A percentile compares a stretch with the other conserved stretches of the same genome.
phyloP scores from a whole-genome alignment of 2,329 filamentous ascomycete species.

The Whalleya microplaca region DNA sequence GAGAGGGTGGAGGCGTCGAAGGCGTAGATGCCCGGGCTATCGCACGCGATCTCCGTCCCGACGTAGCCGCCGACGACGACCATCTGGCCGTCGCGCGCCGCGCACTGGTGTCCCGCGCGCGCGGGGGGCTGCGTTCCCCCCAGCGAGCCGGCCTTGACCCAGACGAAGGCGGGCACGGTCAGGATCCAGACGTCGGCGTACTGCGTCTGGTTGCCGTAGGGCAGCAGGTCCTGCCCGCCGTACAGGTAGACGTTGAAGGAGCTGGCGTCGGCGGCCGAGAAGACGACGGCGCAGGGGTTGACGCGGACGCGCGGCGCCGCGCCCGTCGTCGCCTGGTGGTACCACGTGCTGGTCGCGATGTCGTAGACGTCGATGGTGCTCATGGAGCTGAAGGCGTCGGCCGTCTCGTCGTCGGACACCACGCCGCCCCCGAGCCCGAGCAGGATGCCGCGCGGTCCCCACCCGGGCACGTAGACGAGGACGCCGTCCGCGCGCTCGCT shows the following conservation, averaged over 20 bases:
- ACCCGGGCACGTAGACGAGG: conserved; percentile 74
- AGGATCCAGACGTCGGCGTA: conserved; percentile 78
- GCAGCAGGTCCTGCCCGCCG: conserved; percentile 73
- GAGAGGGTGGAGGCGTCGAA: conserved; percentile 69
- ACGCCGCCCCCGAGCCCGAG: conserved; percentile 75
- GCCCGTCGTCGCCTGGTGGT: conserved; percentile 72
- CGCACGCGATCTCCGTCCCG: conserved; percentile 62
- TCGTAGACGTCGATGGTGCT: conserved; percentile 72
- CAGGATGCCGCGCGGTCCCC: conserved; percentile 70
- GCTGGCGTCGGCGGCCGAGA: conserved; percentile 70
- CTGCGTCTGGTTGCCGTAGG: conserved; percentile 58
- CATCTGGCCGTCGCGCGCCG: conserved; percentile 72
- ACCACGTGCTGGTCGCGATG: conserved; percentile 72
- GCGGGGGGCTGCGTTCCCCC: conserved; percentile 56
- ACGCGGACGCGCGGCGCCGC: conserved; percentile 66
- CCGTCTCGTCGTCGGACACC: conserved; percentile 40
- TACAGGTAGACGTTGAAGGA: conserved; percentile 81
- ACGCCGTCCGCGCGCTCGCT: conserved; percentile 75
- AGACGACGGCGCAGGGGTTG: conserved; percentile 72
- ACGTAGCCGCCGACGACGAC: conserved; percentile 73
- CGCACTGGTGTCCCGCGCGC: conserved; percentile 70
- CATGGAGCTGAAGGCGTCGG: conserved; percentile 65
- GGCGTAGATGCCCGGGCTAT: conserved; percentile 71
- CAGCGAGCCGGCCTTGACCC: conserved; percentile 65
- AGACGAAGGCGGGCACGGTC: conserved; percentile 72